Evolutionary conservation across 345 rosid species (phyloP).

Genomic region (Salix caprea): DNA sequence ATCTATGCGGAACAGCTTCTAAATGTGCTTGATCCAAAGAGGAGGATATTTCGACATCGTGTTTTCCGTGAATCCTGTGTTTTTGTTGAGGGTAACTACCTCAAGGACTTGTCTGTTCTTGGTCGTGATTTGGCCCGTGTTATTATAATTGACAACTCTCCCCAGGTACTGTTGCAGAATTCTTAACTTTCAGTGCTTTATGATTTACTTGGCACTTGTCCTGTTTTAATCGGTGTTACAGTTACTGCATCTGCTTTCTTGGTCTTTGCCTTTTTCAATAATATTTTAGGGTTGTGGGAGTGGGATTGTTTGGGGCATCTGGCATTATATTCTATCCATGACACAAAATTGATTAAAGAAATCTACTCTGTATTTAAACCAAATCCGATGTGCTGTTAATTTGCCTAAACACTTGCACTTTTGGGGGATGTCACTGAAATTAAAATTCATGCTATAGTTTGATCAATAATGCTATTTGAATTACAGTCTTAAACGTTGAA

Average conservation of each 20-base stretch:
- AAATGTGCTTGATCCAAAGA: slow-evolving; percentile 96
- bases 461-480: not conserved
- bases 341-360: not conserved
- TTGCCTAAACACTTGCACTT: not conserved
- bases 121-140: slow-evolving; percentile 93
- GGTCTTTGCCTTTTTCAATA: not conserved
- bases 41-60: slow-evolving; percentile 86
- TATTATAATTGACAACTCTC: slow-evolving; percentile 89
- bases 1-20: slow-evolving; percentile 95
- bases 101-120: slow-evolving; percentile 86
- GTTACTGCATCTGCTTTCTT: not conserved
- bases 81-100: slow-evolving; percentile 87
- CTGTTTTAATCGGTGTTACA: not conserved
- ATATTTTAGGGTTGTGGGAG: not conserved
- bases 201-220: not conserved
- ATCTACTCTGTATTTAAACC: not conserved
- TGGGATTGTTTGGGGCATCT: not conserved
- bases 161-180: slow-evolving; percentile 58
- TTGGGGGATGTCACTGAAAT: not conserved
- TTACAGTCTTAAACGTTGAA: not conserved
- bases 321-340: not conserved
- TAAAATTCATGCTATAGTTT: not conserved
- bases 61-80: slow-evolving; percentile 96
- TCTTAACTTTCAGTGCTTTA: not conserved
- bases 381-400: not conserved